Percentiles rank a stretch among this genome's conserved stretches.
These are phyloP conservation scores for Whalleya microplaca DNA, from an alignment of 2,329 filamentous ascomycete genomes.

Conservation along the genomic window DNA sequence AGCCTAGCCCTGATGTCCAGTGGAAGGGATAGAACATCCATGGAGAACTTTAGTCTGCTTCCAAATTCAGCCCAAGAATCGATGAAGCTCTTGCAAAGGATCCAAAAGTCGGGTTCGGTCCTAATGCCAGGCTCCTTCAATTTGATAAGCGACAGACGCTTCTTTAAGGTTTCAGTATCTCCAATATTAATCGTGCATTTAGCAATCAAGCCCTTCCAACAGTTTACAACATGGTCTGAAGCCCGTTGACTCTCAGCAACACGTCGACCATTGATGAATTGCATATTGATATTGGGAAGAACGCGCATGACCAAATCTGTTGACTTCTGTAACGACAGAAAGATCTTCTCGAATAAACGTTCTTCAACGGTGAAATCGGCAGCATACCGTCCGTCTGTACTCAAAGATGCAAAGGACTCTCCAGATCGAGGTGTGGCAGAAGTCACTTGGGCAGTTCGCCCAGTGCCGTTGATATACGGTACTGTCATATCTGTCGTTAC, in stretches of 20 bases:
- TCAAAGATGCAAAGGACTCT: conserved; percentile 72
- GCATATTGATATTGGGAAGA: conserved; percentile 69
- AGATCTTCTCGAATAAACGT: conserved; percentile 80
- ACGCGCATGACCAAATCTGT: conserved; percentile 74
- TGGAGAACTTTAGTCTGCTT: conserved; percentile 58
- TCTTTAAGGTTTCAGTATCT: conserved; percentile 73
- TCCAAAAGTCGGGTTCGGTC: conserved; percentile 64
- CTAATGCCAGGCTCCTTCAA: conserved; percentile 81
- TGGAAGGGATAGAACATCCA: conserved; percentile 56
- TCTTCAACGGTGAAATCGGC: conserved; percentile 77
- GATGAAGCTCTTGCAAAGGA: conserved; percentile 75
- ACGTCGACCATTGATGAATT: conserved; percentile 67
- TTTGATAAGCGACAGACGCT: conserved; percentile 77
- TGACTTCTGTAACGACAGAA: conserved; percentile 72
- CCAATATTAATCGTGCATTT: conserved; percentile 73
- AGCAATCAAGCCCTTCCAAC: conserved; percentile 72
- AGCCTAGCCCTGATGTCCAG: conserved; percentile 74
- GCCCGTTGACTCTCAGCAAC: conserved; percentile 63
- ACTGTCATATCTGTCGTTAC: conserved; percentile 60
- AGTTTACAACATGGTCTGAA: conserved; percentile 61
- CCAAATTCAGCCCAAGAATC: conserved; percentile 71
- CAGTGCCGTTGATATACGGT: conserved; percentile 53
- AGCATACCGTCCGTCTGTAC: conserved; percentile 54
- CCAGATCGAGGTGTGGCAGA: conserved; percentile 79
- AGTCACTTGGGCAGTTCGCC: conserved; percentile 56